These are phyloP conservation scores for Heterobasidion occidentale DNA, from an alignment of 1,284 basidiomycete genomes.

Conservation along the genomic window DNA sequence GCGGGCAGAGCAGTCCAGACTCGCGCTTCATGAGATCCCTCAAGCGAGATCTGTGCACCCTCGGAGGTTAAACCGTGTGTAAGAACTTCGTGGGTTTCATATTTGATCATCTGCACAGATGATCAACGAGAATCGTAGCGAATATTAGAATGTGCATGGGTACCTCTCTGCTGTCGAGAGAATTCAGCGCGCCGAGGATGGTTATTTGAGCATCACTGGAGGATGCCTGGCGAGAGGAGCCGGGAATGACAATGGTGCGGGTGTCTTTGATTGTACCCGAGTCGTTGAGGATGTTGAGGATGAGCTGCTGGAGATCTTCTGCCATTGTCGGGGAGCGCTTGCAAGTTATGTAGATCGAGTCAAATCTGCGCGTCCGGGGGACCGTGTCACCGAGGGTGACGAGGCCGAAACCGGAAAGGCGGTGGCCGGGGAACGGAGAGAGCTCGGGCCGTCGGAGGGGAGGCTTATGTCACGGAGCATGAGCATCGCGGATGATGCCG, in stretches of 20 bases:
- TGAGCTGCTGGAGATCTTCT: constrained; percentile 71
- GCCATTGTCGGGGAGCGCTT: constrained; percentile 38
- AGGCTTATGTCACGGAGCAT: neutral
- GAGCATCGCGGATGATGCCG: neutral
- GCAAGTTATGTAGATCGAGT: neutral
- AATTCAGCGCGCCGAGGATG: constrained; percentile 85
- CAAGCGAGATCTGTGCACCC: constrained; percentile 68
- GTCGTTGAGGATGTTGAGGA: constrained; percentile 67
- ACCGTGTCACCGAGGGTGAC: neutral
- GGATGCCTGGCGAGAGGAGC: constrained; percentile 45
- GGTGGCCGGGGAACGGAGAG: neutral
- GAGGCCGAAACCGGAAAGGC: neutral
- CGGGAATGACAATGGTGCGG: constrained; percentile 62
- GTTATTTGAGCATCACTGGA: constrained; percentile 73
- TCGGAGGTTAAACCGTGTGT: constrained; percentile 74
- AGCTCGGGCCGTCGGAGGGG: neutral
- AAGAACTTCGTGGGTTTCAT: constrained; percentile 72
- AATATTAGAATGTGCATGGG: constrained; percentile 18
- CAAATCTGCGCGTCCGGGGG: neutral
- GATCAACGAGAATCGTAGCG: constrained; percentile 11
- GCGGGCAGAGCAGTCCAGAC: constrained; percentile 81
- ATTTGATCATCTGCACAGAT: constrained; percentile 70
- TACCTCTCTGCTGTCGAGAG: constrained; percentile 80
- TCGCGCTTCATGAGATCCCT: constrained; percentile 91
- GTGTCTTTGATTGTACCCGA: constrained; percentile 66